Evolutionary conservation across 2,329 filamentous ascomycete species (phyloP), one percentile per base, ranked within the genome.

Genomic region (Neoarthrinium moseri): DNA sequence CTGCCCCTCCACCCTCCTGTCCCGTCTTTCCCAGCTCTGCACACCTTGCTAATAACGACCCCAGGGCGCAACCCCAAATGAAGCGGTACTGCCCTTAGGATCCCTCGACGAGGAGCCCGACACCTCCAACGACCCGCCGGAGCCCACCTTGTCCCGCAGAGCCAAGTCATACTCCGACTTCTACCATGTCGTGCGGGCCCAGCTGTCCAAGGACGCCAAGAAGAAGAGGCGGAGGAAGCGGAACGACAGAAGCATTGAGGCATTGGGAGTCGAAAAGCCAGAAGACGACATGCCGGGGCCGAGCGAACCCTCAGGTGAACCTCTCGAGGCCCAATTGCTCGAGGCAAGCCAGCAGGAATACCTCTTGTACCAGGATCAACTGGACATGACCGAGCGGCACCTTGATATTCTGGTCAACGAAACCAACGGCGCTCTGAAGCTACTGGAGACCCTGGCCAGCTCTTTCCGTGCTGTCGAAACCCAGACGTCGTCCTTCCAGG

Each of bases 401-500:
- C 78, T 99, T 32, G 86, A 91, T 51, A 80, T 81, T 32, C 77
- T 99, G 12, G 78, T 96, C 20, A 72, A 79, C 22, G 89, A 91
- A 62, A 91, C 92, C 2, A 81, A 88, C 45, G 79, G 79, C 15
- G 87, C 91, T 0, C 75, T 99, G 30, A 76, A 83, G 34, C 75
- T 95, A 15, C 77, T 99, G 22, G 85, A 87, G 13, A 83, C 80
- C 1, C 77, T 99, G 13, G 91, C 91, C 12, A 81, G 86, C 56
- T 92, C 91, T 5, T 99, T 99, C 71, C 84, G 86, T 55, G 76
- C 86, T 1, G 92, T 99, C 39, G 91, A 96, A 58, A 75, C 81
- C 8, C 92, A 97, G 69, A 99, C 94, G 0, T 89, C 87, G n/a
- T 86, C 87, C 12, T 97, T 99, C 71, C 89, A 91, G 63, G 83